Base-by-base conservation (phyloP, 192 early-diverging fungal species). In the Diversispora epigaea region DNA sequence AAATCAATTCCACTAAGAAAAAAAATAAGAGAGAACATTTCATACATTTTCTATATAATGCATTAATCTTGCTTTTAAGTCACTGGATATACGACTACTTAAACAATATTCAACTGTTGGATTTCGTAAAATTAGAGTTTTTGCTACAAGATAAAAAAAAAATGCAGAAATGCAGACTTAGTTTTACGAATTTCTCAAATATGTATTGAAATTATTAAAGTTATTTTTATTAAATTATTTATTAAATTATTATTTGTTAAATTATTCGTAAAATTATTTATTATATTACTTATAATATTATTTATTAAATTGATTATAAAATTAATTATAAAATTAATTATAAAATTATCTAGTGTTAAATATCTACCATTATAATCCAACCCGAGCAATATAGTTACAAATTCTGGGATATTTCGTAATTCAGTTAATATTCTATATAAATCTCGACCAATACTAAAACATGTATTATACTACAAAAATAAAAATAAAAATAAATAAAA, bases 371-470 rank as follows among this genome's bases (percentile, higher is more conserved):
- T 45, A 2, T 22, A 17, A 14, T 25, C 44, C 19, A 67, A 7
- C n/a, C 9, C 19, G 12, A 4, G 19, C 22, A 47, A 22, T 14
- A 67, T 22, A 4, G 19, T 14, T 21, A 9, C 43, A 49, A 67
- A 67, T 45, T 67, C 65, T 9, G 65, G 45, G 2, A 67, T 45
- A 7, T 45, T 67, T 21, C 1, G 7, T 25, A 47, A 11, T 22
- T 67, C 65, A 22, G 9, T 22, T 46, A 67, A 49, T 22, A 67
- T 49, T 67, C 65, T 45, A 47, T 47, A 49, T 22, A 67, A 14
- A 50, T 67, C 65, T 47, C 65, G 9, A 1, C 65, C 65, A 1
- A 67, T 67, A 25, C 47, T 67, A 49, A 67, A 67, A 22, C 32
- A 47, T 19, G 44, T 19, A 21, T 21, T 47, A 32, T 49, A 67